These are phyloP conservation scores for Globisporangium splendens DNA, from an alignment of 352 stramenopile species.

Conservation along the genomic window DNA sequence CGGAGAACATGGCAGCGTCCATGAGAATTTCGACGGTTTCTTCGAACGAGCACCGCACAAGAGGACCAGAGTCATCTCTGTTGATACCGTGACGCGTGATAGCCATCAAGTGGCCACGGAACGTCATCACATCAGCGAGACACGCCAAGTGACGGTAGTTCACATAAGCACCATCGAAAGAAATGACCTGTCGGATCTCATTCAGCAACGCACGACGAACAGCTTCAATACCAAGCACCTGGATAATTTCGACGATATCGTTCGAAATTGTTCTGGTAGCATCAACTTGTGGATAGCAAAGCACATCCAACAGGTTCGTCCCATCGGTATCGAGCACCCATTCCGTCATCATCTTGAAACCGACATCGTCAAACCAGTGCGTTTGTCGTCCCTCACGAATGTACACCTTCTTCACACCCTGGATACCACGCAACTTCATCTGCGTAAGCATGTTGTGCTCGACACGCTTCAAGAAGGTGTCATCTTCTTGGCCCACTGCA, in stretches of 20 bases:
- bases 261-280: conserved; percentile 97
- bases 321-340: conserved; percentile 99
- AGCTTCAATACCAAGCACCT: conserved; percentile 92
- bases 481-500: conserved; percentile 88
- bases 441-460: conserved; percentile 97
- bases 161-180: conserved; percentile 99
- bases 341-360: conserved; percentile 95
- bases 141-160: conserved; percentile 99
- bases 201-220: conserved; percentile 89
- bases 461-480: conserved; percentile 96
- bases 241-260: conserved; percentile 99
- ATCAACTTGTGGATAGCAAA: conserved; percentile 97
- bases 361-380: conserved; percentile 93
- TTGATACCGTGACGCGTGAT: conserved; percentile 99
- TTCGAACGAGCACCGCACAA: conserved; percentile 98
- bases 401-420: conserved; percentile 98
- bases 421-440: conserved; percentile 96
- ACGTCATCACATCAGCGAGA: conserved; percentile 99
- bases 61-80: conserved; percentile 96
- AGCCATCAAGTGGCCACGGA: conserved; percentile 95
- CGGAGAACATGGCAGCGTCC: conserved; percentile 97
- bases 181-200: conserved; percentile 98
- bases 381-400: conserved; percentile 95
- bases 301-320: conserved; percentile 97
- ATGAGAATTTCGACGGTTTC: conserved; percentile 99